Percentiles rank a stretch among this genome's conserved stretches.
phyloP scores from a whole-genome alignment of 345 rosid genomes.

The Ceriops decandra region DNA sequence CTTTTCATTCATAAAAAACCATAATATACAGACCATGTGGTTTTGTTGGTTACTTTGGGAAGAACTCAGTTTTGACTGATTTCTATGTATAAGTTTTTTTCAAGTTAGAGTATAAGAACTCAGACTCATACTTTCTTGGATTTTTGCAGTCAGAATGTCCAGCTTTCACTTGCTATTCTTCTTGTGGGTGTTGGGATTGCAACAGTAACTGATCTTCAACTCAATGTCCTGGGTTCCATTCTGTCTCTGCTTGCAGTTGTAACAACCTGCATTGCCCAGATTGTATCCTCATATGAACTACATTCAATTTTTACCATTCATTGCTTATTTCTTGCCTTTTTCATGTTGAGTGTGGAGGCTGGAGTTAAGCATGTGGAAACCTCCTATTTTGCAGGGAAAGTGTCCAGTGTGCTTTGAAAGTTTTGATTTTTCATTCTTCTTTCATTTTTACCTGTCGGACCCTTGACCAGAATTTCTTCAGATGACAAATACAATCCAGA shows the following conservation, averaged over 20 bases:
- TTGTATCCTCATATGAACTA: slow-evolving; percentile 66
- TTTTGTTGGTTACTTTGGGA: not conserved
- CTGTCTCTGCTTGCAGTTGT: slow-evolving; percentile 85
- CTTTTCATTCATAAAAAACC: not conserved
- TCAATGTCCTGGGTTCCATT: slow-evolving; percentile 87
- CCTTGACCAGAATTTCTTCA: slow-evolving; percentile 54
- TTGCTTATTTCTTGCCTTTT: slow-evolving; percentile 7
- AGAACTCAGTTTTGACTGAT: not conserved
- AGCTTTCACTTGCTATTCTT: slow-evolving; percentile 76
- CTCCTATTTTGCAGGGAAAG: not conserved
- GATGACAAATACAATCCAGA: slow-evolving; percentile 99
- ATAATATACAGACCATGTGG: not conserved
- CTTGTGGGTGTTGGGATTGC: slow-evolving; percentile 99
- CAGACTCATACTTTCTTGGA: slow-evolving; percentile 14
- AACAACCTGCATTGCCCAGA: slow-evolving; percentile 97
- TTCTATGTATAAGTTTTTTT: not conserved
- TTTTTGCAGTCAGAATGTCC: slow-evolving; percentile 76
- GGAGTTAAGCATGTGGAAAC: not conserved
- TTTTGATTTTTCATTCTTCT: not conserved
- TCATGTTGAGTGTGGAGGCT: not conserved
- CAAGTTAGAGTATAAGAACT: slow-evolving; percentile 11
- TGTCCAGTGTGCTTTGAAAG: slow-evolving; percentile 2
- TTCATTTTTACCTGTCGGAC: slow-evolving; percentile 1
- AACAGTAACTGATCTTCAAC: slow-evolving; percentile 98
- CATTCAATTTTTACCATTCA: slow-evolving; percentile 14